Evolutionary conservation across 176 grass and related monocot species (phyloP).

Genomic region (Hordeum marinum): DNA sequence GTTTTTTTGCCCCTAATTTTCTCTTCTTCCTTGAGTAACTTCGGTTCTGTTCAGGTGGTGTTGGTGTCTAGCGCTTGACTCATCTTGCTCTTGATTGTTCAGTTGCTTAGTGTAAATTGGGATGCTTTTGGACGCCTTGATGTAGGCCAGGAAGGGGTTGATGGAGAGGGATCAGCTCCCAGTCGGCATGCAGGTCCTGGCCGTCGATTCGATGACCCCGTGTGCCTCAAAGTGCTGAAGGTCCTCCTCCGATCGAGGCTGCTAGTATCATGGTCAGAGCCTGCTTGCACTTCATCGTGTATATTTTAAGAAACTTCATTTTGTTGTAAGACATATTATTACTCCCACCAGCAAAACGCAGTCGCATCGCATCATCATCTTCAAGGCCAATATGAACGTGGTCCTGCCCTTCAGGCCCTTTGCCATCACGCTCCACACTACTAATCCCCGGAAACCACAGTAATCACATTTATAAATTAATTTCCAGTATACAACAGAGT

Average conservation of each 20-base stretch:
- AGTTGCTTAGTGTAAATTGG: not conserved
- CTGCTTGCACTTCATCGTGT: not conserved
- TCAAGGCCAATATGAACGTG: too few relatives aligned
- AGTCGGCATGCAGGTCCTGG: constrained; percentile 72
- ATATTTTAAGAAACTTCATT: not conserved
- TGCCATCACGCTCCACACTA: too few relatives aligned
- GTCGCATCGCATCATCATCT: too few relatives aligned
- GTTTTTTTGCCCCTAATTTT: too few relatives aligned
- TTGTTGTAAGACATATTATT: not conserved
- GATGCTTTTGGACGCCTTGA: constrained; percentile 16
- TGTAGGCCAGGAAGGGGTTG: constrained; percentile 26
- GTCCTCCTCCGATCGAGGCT: constrained; percentile 35
- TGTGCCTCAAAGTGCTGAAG: constrained; percentile 67
- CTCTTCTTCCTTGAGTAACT: too few relatives aligned
- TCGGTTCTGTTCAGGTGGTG: too few relatives aligned
- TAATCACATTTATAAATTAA: too few relatives aligned
- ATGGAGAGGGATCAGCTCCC: constrained; percentile 57
- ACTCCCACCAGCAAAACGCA: too few relatives aligned
- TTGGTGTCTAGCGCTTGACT: too few relatives aligned
- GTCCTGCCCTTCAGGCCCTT: too few relatives aligned
- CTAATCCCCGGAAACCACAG: too few relatives aligned
- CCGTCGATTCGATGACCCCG: constrained; percentile 65
- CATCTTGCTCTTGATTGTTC: not conserved
- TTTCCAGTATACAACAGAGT: too few relatives aligned
- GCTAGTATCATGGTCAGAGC: constrained; percentile 41